Evolutionary conservation across 805 yeast genomes (phyloP), one percentile per base, ranked within the genome.

Genomic region (Candida koratica): DNA sequence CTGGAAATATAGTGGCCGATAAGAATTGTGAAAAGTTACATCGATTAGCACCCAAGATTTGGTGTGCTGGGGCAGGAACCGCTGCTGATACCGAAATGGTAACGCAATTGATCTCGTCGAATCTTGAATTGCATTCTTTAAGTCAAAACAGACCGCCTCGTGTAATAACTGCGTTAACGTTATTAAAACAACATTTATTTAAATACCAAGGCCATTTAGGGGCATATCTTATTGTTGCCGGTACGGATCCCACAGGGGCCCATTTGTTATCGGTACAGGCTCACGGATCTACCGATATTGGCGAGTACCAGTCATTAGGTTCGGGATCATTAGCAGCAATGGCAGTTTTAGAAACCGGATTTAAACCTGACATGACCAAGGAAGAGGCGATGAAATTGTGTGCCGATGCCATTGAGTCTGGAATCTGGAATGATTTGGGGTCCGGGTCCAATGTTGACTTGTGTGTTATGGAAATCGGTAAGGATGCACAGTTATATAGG

Each of bases 61-160:
- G 97, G 97, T 90, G 98, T 79, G 98, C 98, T 35, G 98, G 98
- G 53, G 98, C 98, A 3, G 98, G 98, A 61, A 93, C 98, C n/a
- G 98, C 98, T 19, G 97, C 98, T 6, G 98, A 93, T 59, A 93
- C 97, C 9, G 97, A 93, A 60, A 87, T 88, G 79, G 97, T 93
- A 25, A 93, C 98, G 4, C 96, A 88, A 60, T 71, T 93, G 55
- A 88, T 88, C 48, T 78, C 87, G 24, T 85, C 96, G 25, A 89
- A 90, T 58, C 68, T 93, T 46, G 98, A 93, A 63, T 69, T 93
- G 43, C 98, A 90, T 61, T 71, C 94, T 6, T 69, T 88, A 63
- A 79, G 83, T 51, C 80, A 90, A 22, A 79, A 79, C 42, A 79
- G 97, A 49, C 78, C 80, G 49, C 97, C 98, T 28, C 73, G 98